Conservation (phyloP, 2,329 filamentous ascomycete genomes). For the Colletotrichum sp. region DNA sequence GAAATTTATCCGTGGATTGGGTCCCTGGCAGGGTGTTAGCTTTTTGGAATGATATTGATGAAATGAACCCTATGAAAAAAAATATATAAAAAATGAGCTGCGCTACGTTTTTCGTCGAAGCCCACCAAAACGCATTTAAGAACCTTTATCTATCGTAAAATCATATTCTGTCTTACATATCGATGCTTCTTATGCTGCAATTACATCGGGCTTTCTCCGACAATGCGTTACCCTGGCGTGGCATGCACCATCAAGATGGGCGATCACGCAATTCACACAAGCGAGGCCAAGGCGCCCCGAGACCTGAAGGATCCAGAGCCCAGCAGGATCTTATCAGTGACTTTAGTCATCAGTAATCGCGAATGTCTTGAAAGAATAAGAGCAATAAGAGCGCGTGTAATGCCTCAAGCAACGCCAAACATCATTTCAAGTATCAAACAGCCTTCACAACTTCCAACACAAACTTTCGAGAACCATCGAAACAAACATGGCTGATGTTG, state of each 20-base stretch:
- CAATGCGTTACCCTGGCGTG: too few relatives aligned
- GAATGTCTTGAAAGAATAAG: neutral
- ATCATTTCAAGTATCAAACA: neutral
- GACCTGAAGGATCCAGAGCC: neutral
- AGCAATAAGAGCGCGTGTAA: neutral
- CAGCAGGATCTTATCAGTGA: neutral
- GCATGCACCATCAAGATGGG: neutral
- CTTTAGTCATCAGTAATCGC: neutral
- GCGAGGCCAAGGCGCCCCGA: neutral
- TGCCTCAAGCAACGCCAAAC: neutral
- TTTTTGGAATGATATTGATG: accelerated
- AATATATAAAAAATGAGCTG: neutral
- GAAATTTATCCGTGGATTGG: neutral
- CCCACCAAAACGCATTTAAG: neutral
- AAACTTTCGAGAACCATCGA: neutral
- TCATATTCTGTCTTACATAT: neutral
- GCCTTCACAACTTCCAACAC: neutral
- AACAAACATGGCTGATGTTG: neutral
- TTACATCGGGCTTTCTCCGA: neutral
- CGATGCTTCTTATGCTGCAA: neutral
- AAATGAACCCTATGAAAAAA: neutral
- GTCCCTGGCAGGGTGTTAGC: neutral
- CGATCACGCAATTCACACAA: neutral
- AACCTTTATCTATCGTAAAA: neutral
- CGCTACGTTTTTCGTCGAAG: neutral